Evolutionary conservation across 768 basidiomycete genomes (phyloP).

Genomic region (Trametes gibbosa): DNA sequence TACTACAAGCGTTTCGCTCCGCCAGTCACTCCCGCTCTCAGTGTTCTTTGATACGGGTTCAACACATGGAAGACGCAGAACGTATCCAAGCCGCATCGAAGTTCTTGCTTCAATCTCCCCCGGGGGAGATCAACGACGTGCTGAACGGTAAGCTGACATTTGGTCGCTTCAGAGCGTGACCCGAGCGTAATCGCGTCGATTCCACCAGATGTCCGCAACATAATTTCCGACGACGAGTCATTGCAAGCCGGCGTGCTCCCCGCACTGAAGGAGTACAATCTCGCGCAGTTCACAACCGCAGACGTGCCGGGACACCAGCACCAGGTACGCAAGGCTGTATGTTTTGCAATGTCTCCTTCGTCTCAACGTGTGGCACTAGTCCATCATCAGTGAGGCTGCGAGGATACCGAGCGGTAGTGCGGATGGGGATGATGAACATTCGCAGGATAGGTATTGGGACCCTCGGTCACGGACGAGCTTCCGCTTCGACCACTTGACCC

Average conservation of each 20-base stretch:
- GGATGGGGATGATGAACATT: constrained; percentile 36
- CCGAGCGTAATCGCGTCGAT: constrained; percentile 4
- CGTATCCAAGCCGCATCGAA: constrained; percentile 70
- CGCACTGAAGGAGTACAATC: constrained; percentile 80
- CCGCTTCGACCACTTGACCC: constrained; percentile 77
- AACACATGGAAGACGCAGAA: constrained; percentile 55
- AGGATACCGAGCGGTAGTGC: constrained; percentile 33
- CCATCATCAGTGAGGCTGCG: constrained; percentile 77
- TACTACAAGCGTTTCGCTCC: no score
- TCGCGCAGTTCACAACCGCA: constrained; percentile 82
- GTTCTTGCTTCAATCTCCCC: constrained; percentile 87
- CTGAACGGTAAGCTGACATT: constrained; percentile 63
- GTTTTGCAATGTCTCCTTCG: background rate
- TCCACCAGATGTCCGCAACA: constrained; percentile 77
- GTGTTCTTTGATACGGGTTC: no score
- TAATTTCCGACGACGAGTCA: constrained; percentile 84
- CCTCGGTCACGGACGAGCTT: constrained; percentile 78
- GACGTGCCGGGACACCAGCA: constrained; percentile 77
- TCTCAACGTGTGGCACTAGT: constrained; percentile 40
- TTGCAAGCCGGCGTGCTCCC: constrained; percentile 77
- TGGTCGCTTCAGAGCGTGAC: background rate
- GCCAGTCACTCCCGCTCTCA: no score
- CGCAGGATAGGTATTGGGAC: constrained; percentile 76
- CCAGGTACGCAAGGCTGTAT: constrained; percentile 50
- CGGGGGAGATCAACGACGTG: constrained; percentile 96